A percentile compares a stretch with the other conserved stretches of the same genome.
Conservation (phyloP, 108 stramenopile species). For the Cylindrotheca closterium region DNA sequence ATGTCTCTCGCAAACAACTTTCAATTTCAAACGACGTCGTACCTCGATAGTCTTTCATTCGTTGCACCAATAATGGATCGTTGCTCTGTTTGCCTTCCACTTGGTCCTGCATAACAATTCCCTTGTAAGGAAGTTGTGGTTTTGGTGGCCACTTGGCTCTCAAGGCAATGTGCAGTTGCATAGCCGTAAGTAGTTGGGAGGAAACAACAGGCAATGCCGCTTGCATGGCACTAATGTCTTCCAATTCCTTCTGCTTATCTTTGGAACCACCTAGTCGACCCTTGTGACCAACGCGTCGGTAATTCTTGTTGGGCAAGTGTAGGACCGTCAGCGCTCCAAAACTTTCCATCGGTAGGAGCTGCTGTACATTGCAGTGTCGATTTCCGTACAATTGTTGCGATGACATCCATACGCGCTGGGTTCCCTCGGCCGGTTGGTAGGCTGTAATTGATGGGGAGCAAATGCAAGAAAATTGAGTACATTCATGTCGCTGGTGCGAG, state of each 20-base stretch:
- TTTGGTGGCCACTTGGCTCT: slow-evolving; percentile 40
- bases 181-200: slow-evolving; percentile 50
- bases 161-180: slow-evolving; percentile 72
- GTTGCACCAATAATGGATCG: slow-evolving; percentile 38
- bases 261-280: slow-evolving; percentile 35
- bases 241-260: slow-evolving; percentile 49
- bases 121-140: slow-evolving; percentile 43
- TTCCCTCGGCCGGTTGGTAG: slow-evolving; percentile 75
- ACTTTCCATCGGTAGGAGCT: slow-evolving; percentile 62
- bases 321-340: slow-evolving; percentile 79
- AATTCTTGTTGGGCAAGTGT: slow-evolving; percentile 89
- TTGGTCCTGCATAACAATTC: slow-evolving; percentile 70
- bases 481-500: not conserved
- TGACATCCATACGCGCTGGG: slow-evolving; percentile 86
- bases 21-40: too few species aligned
- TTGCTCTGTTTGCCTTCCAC: slow-evolving; percentile 29
- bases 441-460: not conserved
- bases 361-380: slow-evolving; percentile 71
- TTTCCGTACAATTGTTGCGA: slow-evolving; percentile 76
- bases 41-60: slow-evolving; percentile 59
- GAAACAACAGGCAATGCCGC: slow-evolving; percentile 44
- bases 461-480: not conserved
- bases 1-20: not conserved
- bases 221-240: slow-evolving; percentile 47
- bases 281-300: slow-evolving; percentile 54